Evolutionary conservation across 192 early-diverging fungal genomes (phyloP).

Genomic region (Coemansia sp.): DNA sequence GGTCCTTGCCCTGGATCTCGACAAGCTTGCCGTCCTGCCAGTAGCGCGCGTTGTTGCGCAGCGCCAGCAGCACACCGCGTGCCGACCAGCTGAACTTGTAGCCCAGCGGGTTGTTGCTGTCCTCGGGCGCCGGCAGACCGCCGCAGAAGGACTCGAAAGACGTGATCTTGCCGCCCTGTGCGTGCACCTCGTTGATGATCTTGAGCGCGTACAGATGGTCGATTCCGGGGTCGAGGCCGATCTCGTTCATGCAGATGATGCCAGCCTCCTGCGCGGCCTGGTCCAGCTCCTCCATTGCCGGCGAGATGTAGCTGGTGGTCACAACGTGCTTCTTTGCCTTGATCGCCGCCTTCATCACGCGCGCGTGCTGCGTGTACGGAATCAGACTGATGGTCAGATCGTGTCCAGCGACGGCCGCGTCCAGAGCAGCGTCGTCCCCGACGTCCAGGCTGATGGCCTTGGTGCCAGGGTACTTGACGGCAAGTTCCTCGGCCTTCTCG

Average conservation of each 20-base stretch:
- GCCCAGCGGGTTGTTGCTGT: slow-evolving; percentile 95
- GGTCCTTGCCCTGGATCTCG: slow-evolving; percentile 74
- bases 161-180: slow-evolving; percentile 77
- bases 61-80: slow-evolving; percentile 94
- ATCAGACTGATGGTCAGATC: slow-evolving; percentile 91
- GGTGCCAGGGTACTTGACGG: slow-evolving; percentile 58
- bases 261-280: slow-evolving; percentile 80
- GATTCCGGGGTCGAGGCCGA: slow-evolving; percentile 97
- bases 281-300: slow-evolving; percentile 89
- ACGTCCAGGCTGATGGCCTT: slow-evolving; percentile 79
- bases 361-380: slow-evolving; percentile 87
- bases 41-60: slow-evolving; percentile 92
- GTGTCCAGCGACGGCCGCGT: slow-evolving; percentile 72
- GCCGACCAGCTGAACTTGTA: slow-evolving; percentile 99
- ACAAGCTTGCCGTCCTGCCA: slow-evolving; percentile 86
- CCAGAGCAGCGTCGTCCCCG: slow-evolving; percentile 69
- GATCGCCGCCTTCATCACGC: slow-evolving; percentile 89
- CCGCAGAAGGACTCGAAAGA: slow-evolving; percentile 97
- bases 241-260: slow-evolving; percentile 95
- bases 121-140: slow-evolving; percentile 96
- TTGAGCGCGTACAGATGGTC: slow-evolving; percentile 92
- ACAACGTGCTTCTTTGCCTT: slow-evolving; percentile 91
- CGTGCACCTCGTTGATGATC: slow-evolving; percentile 88
- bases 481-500: slow-evolving; percentile 72
- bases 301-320: slow-evolving; percentile 96